A percentile compares a stretch with the other conserved stretches of the same genome.
Conservation (phyloP, 768 basidiomycete genomes). For the Panus rudis region DNA sequence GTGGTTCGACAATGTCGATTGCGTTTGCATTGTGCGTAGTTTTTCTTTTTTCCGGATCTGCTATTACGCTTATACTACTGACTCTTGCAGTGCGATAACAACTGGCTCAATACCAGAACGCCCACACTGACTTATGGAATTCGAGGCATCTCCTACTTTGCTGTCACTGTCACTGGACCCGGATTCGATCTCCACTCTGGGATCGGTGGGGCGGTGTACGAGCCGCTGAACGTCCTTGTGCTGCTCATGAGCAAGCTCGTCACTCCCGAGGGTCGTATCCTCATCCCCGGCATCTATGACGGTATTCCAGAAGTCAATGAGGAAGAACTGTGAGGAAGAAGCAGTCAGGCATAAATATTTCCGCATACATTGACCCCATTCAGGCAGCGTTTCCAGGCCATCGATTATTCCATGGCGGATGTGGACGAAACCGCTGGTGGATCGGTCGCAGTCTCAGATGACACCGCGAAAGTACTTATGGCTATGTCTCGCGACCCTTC, state of each 20-base stretch:
- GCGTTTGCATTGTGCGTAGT: slow-evolving; percentile 74
- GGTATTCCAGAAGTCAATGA: slow-evolving; percentile 65
- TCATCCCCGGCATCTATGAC: slow-evolving; percentile 78
- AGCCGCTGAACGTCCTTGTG: slow-evolving; percentile 90
- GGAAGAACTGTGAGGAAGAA: slow-evolving; percentile 50
- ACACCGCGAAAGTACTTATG: slow-evolving; percentile 78
- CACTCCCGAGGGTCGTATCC: slow-evolving; percentile 32
- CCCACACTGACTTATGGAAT: slow-evolving; percentile 80
- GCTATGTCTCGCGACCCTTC: slow-evolving; percentile 84
- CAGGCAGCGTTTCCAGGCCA: slow-evolving; percentile 59
- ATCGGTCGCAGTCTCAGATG: slow-evolving; percentile 57
- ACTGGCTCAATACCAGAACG: slow-evolving; percentile 79
- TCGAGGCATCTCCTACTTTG: slow-evolving; percentile 81
- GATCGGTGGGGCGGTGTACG: slow-evolving; percentile 70
- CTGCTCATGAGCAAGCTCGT: slow-evolving; percentile 78
- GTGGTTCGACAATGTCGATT: slow-evolving; percentile 83
- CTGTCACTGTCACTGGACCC: slow-evolving; percentile 71
- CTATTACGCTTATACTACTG: background rate
- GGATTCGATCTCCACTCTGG: slow-evolving; percentile 85
- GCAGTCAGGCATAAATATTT: background rate
- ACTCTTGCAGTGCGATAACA: slow-evolving; percentile 67
- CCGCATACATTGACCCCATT: background rate
- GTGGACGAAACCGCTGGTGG: slow-evolving; percentile 68
- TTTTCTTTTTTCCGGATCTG: background rate
- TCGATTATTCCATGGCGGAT: slow-evolving; percentile 66